Evolutionary conservation across 1,139 yeast genomes (phyloP).

Genomic region (Yamadazyma sp.): DNA sequence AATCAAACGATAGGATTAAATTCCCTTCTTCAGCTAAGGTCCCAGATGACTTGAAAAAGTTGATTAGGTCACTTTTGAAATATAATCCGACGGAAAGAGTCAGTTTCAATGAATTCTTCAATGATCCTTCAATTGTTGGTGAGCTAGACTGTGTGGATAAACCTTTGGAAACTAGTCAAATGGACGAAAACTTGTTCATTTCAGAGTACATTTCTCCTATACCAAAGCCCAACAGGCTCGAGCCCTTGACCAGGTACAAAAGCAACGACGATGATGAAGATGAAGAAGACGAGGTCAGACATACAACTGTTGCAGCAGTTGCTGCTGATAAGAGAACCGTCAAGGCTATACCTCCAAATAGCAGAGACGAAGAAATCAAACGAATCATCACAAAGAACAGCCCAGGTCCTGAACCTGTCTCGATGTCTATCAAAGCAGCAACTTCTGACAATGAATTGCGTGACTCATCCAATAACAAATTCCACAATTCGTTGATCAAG

Average conservation of each 20-base stretch:
- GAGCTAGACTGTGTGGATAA: conserved; percentile 50
- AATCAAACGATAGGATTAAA: conserved; percentile 69
- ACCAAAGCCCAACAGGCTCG: conserved; percentile 10
- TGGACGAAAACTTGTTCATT: conserved; percentile 77
- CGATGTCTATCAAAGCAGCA: conserved; percentile 24
- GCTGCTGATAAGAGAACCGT: conserved; percentile 6
- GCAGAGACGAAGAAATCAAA: conserved; percentile 47
- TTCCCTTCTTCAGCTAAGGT: conserved; percentile 68
- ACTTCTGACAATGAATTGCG: conserved; percentile 1
- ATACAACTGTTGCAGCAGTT: too few species aligned
- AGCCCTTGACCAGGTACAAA: conserved; percentile 11
- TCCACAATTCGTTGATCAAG: conserved; percentile 9
- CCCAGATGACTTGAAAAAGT: conserved; percentile 61
- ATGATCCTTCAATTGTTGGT: conserved; percentile 52
- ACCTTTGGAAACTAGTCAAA: conserved; percentile 66
- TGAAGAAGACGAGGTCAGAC: conserved; percentile 39
- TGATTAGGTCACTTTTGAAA: conserved; percentile 74
- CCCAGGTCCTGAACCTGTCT: conserved; percentile 38
- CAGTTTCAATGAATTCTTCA: conserved; percentile 84
- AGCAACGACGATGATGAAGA: conserved; percentile 5
- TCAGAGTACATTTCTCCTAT: conserved; percentile 68
- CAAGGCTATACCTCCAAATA: conserved; percentile 6
- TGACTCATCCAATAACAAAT: neutral
- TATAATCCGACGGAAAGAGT: conserved; percentile 86
- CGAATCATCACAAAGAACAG: conserved; percentile 42